These are phyloP conservation scores for Hanseniaspora thailandica DNA, from an alignment of 805 yeast species.

Conservation along the genomic window DNA sequence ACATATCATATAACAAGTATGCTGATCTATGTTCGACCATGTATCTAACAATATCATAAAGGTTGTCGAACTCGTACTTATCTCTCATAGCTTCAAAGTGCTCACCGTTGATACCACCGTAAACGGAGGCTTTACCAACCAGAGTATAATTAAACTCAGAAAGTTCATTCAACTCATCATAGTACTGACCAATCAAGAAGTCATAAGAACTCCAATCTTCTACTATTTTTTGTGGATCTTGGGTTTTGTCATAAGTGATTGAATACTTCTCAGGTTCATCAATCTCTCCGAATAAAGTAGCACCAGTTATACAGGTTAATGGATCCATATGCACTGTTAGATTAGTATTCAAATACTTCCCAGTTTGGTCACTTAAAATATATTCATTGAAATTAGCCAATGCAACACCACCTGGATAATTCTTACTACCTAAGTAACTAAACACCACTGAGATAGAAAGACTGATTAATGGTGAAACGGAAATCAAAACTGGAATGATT, in stretches of 20 bases:
- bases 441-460: slow-evolving; percentile 37
- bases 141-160: slow-evolving; percentile 35
- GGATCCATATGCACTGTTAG: slow-evolving; percentile 59
- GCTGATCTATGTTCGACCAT: slow-evolving; percentile 17
- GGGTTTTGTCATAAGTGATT: slow-evolving; percentile 64
- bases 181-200: slow-evolving; percentile 36
- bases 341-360: slow-evolving; percentile 11
- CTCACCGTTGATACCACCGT: slow-evolving; percentile 31
- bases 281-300: slow-evolving; percentile 59
- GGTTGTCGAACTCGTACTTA: slow-evolving; percentile 17
- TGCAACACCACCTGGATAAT: slow-evolving; percentile 87
- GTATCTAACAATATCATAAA: slow-evolving; percentile 17
- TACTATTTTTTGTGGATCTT: slow-evolving; percentile 33
- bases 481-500: slow-evolving; percentile 26
- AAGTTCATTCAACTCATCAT: slow-evolving; percentile 21
- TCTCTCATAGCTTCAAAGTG: slow-evolving; percentile 19
- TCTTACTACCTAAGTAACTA: slow-evolving; percentile 53
- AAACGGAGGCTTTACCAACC: slow-evolving; percentile 32
- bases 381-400: slow-evolving; percentile 40
- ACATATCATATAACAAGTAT: slow-evolving; percentile 17
- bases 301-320: slow-evolving; percentile 80
- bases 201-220: slow-evolving; percentile 40
- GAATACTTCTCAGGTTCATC: slow-evolving; percentile 24
- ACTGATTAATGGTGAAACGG: slow-evolving; percentile 29
- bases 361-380: slow-evolving; percentile 20